Percentiles rank a stretch among this genome's conserved stretches.
phyloP scores from a whole-genome alignment of 2,329 filamentous ascomycete species.

The Hymenotorrendiella dingleyae region DNA sequence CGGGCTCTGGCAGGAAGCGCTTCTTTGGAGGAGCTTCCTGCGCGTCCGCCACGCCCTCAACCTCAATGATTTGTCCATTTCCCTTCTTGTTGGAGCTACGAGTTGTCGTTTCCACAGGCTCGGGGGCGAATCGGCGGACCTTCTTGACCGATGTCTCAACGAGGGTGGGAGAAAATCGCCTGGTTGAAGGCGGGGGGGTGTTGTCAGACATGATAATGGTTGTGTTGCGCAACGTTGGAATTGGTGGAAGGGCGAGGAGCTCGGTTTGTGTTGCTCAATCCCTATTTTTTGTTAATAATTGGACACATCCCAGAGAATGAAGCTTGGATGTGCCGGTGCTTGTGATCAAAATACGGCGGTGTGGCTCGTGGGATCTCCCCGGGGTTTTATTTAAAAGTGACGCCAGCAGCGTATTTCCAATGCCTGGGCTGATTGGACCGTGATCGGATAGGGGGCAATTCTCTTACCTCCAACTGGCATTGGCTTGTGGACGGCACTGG shows the following conservation, averaged over 20 bases:
- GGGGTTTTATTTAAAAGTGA: too few relatives aligned
- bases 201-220: conserved; percentile 22
- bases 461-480: too few relatives aligned
- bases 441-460: too few relatives aligned
- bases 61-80: conserved; percentile 10
- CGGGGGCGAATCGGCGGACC: conserved; percentile 33
- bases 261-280: conserved; percentile 9
- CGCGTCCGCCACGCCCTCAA: conserved; percentile 23
- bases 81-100: conserved; percentile 33
- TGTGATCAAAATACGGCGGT: conserved; percentile 18
- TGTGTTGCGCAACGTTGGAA: conserved; percentile 4
- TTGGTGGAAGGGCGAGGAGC: conserved; percentile 4
- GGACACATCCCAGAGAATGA: conserved; percentile 11
- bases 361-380: too few relatives aligned
- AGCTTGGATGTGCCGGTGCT: conserved; percentile 5
- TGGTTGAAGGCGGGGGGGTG: conserved; percentile 23
- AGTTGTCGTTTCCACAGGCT: conserved; percentile 39
- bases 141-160: conserved; percentile 32
- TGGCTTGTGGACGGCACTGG: too few relatives aligned
- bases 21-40: conserved; percentile 37
- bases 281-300: conserved; percentile 14
- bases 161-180: conserved; percentile 30
- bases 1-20: conserved; percentile 62
- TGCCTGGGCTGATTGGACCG: too few relatives aligned
- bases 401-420: too few relatives aligned